phyloP scores from a whole-genome alignment of 176 grass and related monocot species.

The Ensete glaucum region DNA sequence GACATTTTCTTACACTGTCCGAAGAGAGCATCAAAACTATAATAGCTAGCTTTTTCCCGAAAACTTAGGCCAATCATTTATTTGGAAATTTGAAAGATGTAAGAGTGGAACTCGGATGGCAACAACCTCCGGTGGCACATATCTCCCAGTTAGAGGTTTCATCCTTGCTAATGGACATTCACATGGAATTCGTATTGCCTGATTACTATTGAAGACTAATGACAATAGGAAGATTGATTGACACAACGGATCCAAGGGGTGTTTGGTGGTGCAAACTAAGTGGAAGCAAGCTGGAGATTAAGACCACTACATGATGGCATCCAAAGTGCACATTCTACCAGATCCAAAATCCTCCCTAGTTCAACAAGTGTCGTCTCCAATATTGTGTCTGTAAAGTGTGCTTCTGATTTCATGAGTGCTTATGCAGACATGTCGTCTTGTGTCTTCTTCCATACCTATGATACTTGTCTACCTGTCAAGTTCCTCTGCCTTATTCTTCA shows the following conservation, averaged over 20 bases:
- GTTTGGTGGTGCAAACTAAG: conserved; percentile 23
- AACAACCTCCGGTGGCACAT: conserved; percentile 26
- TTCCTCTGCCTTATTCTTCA: conserved; percentile 63
- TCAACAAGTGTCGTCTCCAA: conserved; percentile 75
- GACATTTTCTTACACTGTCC: conserved; percentile 16
- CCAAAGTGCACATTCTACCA: conserved; percentile 77
- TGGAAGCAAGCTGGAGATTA: conserved; percentile 28
- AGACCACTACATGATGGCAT: conserved; percentile 47
- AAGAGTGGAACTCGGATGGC: conserved; percentile 19
- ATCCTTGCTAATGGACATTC: conserved; percentile 27
- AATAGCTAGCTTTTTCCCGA: conserved; percentile 18
- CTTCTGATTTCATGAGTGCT: conserved; percentile 89
- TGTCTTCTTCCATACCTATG: conserved; percentile 72
- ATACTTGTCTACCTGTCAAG: conserved; percentile 77
- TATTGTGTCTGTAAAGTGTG: conserved; percentile 83
- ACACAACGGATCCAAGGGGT: conserved; percentile 14
- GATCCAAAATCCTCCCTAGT: conserved; percentile 50
- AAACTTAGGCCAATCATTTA: conserved; percentile 8
- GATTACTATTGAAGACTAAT: conserved; percentile 27
- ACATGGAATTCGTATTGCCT: conserved; percentile 19
- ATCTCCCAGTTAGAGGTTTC: conserved; percentile 3
- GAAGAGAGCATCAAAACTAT: conserved; percentile 17
- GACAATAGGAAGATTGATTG: conserved; percentile 31
- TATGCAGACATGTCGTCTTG: conserved; percentile 86
- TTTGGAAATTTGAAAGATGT: conserved; percentile 22